phyloP scores from a whole-genome alignment of 495 filamentous ascomycete genomes.

The Tuber brumale region DNA sequence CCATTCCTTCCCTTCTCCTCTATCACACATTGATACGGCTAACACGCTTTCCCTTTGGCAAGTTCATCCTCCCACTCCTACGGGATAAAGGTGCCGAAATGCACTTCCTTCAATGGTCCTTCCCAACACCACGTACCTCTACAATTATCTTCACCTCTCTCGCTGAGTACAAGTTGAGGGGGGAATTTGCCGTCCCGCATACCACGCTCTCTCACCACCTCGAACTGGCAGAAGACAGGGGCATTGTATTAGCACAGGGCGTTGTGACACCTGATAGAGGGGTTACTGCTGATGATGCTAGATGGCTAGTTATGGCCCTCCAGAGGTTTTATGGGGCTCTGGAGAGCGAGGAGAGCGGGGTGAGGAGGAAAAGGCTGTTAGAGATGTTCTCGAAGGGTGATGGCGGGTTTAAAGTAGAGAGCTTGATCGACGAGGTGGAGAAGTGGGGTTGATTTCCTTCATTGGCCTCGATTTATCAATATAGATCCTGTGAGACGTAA shows the following conservation, averaged over 20 bases:
- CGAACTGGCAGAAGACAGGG: slow-evolving; percentile 65
- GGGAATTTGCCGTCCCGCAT: slow-evolving; percentile 81
- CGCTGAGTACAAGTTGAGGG: slow-evolving; percentile 83
- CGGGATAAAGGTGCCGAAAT: slow-evolving; percentile 69
- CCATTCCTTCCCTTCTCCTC: neutral
- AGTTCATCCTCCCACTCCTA: slow-evolving; percentile 83
- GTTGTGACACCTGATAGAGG: slow-evolving; percentile 68
- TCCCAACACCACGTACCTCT: slow-evolving; percentile 56
- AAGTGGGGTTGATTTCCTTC: slow-evolving; percentile 42
- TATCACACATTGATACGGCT: no score
- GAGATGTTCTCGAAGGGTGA: slow-evolving; percentile 77
- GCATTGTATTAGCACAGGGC: slow-evolving; percentile 77
- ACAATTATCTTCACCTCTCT: slow-evolving; percentile 90
- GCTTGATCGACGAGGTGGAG: slow-evolving; percentile 78
- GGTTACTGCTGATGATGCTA: slow-evolving; percentile 68
- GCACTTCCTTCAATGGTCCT: slow-evolving; percentile 74
- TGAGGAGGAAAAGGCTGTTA: slow-evolving; percentile 53
- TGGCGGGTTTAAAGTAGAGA: slow-evolving; percentile 70
- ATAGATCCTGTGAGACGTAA: neutral
- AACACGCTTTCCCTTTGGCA: neutral
- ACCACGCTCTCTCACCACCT: slow-evolving; percentile 87
- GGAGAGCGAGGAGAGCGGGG: slow-evolving; percentile 48
- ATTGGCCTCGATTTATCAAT: neutral
- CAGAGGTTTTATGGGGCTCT: slow-evolving; percentile 84
- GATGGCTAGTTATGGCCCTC: slow-evolving; percentile 85